Percentiles rank a stretch among this genome's conserved stretches.
Conservation (phyloP, 2,329 filamentous ascomycete species). For the Fusarium nurragi region DNA sequence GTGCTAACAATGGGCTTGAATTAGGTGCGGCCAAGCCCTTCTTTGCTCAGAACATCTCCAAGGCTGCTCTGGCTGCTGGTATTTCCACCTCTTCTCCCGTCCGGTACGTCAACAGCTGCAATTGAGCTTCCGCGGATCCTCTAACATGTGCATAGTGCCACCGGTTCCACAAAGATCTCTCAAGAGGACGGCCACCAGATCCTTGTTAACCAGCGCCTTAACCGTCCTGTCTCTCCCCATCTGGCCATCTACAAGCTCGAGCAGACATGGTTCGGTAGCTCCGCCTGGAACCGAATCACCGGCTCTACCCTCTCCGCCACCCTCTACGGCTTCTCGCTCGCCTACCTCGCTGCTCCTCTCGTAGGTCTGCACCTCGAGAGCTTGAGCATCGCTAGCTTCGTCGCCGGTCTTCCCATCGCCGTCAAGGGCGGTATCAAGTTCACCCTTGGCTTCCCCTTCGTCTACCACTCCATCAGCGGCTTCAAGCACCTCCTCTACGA, state of each 20-base stretch:
- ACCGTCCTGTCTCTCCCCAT: conserved; percentile 86
- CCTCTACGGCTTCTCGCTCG: conserved; percentile 81
- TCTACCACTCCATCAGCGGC: conserved; percentile 67
- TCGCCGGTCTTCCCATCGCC: conserved; percentile 66
- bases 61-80: conserved; percentile 55
- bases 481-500: conserved; percentile 65
- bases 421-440: conserved; percentile 68
- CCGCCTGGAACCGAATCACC: conserved; percentile 83
- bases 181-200: conserved; percentile 66
- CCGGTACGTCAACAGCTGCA: conserved; percentile 53
- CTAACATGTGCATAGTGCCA: conserved; percentile 24
- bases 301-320: conserved; percentile 75
- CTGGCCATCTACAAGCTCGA: conserved; percentile 85
- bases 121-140: background rate
- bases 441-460: conserved; percentile 66
- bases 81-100: conserved; percentile 54
- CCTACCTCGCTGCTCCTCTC: conserved; percentile 83
- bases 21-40: conserved; percentile 57
- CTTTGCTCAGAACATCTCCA: conserved; percentile 59
- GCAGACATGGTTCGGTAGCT: conserved; percentile 84
- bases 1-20: conserved; percentile 7
- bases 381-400: conserved; percentile 67
- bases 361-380: conserved; percentile 72
- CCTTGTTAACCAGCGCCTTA: conserved; percentile 81
- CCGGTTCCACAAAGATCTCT: conserved; percentile 66